phyloP scores from a whole-genome alignment of 2,329 filamentous ascomycete genomes.

The Colletotrichum falcatum region DNA sequence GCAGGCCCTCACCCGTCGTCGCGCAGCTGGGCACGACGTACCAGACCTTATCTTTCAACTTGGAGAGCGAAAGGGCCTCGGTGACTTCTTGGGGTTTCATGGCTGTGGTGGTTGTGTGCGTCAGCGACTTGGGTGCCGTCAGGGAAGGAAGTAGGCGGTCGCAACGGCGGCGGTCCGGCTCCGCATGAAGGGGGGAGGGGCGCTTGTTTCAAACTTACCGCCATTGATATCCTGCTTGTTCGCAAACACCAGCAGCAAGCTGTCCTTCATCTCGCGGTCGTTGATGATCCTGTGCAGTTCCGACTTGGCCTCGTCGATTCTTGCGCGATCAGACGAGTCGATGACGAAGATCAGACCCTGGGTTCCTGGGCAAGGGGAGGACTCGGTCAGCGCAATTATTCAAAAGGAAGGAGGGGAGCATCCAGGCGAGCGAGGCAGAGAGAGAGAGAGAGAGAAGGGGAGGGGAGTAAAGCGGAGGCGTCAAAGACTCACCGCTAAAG shows the following conservation, averaged over 20 bases:
- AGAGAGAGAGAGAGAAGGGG: conserved; percentile 20
- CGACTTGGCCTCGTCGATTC: conserved; percentile 92
- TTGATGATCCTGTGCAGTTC: conserved; percentile 98
- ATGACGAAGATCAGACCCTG: conserved; percentile 99
- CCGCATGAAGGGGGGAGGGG: neutral
- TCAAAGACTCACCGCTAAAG: conserved; percentile 74
- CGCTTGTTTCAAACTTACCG: conserved; percentile 59
- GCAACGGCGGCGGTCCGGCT: neutral
- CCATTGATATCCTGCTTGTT: conserved; percentile 98
- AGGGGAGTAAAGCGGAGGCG: conserved; percentile 15
- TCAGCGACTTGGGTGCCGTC: neutral
- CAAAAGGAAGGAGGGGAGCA: neutral
- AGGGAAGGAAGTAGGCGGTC: neutral
- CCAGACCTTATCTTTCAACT: conserved; percentile 87
- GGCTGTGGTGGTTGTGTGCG: conserved; percentile 60
- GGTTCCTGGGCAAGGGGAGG: conserved; percentile 71
- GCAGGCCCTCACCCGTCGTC: conserved; percentile 82
- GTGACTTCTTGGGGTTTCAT: conserved; percentile 86
- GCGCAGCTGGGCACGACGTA: conserved; percentile 87
- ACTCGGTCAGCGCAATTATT: conserved; percentile 14
- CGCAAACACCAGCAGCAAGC: conserved; percentile 92
- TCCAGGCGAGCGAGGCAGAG: neutral
- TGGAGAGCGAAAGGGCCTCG: conserved; percentile 79
- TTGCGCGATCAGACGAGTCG: conserved; percentile 90
- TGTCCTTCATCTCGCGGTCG: conserved; percentile 97